Evolutionary conservation across 1,284 basidiomycete species (phyloP).

Genomic region (Ustilago shanxiensis): DNA sequence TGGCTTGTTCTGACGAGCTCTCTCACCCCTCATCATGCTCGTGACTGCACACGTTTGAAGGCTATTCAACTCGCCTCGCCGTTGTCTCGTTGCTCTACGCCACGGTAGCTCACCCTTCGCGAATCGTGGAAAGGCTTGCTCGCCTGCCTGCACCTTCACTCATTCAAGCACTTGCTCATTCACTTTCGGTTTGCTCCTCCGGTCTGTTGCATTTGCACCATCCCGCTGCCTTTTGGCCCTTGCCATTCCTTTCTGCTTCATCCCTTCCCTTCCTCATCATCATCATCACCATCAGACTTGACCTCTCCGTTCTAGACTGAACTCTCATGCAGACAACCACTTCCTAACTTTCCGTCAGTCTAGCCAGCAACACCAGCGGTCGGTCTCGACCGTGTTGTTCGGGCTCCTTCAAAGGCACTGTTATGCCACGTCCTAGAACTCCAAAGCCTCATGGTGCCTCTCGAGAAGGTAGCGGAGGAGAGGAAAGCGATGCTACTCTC

Average conservation of each 20-base stretch:
- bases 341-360: neutral
- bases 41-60: neutral
- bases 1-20: neutral
- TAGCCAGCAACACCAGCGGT: conserved; percentile 5
- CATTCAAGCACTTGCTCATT: neutral
- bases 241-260: neutral
- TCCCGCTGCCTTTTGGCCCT: no score
- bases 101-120: neutral
- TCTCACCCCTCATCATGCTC: neutral
- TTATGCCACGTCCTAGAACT: conserved; percentile 26
- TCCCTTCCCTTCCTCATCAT: neutral
- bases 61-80: neutral
- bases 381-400: neutral
- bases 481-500: conserved; percentile 30
- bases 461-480: conserved; percentile 24
- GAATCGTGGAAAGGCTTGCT: neutral
- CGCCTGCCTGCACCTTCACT: neutral
- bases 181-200: neutral
- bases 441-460: conserved; percentile 14
- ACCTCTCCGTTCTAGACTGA: neutral
- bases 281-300: neutral
- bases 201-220: neutral
- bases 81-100: neutral
- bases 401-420: neutral
- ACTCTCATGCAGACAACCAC: neutral